phyloP scores from a whole-genome alignment of 106 monocot species.

The Amphibolis antarctica region DNA sequence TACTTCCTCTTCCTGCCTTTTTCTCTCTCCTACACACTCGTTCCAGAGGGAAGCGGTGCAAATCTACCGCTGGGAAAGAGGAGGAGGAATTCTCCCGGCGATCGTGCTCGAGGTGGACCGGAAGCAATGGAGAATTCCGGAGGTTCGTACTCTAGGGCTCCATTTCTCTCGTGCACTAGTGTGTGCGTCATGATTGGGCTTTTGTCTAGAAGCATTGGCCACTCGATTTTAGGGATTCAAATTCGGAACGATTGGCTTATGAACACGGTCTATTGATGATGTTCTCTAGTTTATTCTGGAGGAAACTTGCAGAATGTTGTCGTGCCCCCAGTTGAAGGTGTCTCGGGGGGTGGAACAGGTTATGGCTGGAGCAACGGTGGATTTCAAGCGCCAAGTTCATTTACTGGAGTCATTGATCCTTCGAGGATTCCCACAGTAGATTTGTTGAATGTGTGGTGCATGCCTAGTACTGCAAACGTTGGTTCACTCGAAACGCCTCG shows the following conservation, averaged over 20 bases:
- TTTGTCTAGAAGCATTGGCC: too few relatives aligned
- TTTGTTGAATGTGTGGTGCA: constrained; percentile 85
- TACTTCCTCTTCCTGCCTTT: too few relatives aligned
- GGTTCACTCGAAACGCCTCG: constrained; percentile 82
- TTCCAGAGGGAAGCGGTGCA: too few relatives aligned
- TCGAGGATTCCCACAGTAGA: constrained; percentile 59
- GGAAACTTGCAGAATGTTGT: constrained; percentile 2
- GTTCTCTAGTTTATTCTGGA: background rate
- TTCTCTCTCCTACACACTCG: too few relatives aligned
- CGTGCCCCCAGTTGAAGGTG: constrained; percentile 85
- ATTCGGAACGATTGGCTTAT: background rate
- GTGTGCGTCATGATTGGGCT: too few relatives aligned
- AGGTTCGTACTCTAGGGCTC: too few relatives aligned
- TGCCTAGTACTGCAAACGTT: constrained; percentile 91
- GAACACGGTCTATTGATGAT: background rate
- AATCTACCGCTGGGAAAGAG: too few relatives aligned
- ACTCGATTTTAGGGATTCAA: too few relatives aligned
- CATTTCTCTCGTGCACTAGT: too few relatives aligned
- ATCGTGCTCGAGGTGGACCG: too few relatives aligned
- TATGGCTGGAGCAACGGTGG: constrained; percentile 84
- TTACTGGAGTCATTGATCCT: constrained; percentile 53
- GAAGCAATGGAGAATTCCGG: too few relatives aligned
- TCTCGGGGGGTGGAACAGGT: constrained; percentile 87
- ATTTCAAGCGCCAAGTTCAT: constrained; percentile 26
- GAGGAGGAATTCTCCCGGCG: too few relatives aligned